These are phyloP conservation scores for Fusarium nodosum DNA, from an alignment of 2,329 filamentous ascomycete species.

Conservation along the genomic window DNA sequence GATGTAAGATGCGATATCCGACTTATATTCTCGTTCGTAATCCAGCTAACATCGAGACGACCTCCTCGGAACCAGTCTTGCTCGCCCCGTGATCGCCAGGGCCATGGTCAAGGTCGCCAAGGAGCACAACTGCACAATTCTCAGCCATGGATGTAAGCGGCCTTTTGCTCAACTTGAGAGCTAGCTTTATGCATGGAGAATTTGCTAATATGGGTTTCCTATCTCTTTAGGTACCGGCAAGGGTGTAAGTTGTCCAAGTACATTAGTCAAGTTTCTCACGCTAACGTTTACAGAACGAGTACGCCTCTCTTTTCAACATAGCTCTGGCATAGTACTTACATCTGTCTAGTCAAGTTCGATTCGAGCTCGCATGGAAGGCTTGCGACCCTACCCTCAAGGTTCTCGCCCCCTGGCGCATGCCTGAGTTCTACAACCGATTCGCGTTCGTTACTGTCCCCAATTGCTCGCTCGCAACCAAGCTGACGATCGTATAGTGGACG, in stretches of 20 bases:
- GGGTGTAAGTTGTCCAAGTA: constrained; percentile 52
- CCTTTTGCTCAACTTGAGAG: not conserved
- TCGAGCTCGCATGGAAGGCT: constrained; percentile 57
- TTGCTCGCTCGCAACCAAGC: not conserved
- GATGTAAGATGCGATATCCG: constrained; percentile 53
- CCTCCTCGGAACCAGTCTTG: constrained; percentile 67
- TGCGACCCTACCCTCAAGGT: constrained; percentile 74
- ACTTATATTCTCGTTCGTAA: not conserved
- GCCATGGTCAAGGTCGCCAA: constrained; percentile 57
- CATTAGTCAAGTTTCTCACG: not conserved
- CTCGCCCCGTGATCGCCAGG: constrained; percentile 75
- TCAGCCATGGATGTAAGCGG: constrained; percentile 62
- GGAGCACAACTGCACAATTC: constrained; percentile 56
- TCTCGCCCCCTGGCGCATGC: constrained; percentile 79
- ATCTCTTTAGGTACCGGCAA: constrained; percentile 64
- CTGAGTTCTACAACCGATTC: constrained; percentile 78
- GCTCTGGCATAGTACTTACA: not conserved
- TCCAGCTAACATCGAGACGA: constrained; percentile 27
- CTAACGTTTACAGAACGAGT: constrained; percentile 16
- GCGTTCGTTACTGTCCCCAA: constrained; percentile 44
- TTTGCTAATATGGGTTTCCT: not conserved
- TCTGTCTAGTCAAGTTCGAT: constrained; percentile 52
- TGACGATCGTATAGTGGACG: constrained; percentile 24
- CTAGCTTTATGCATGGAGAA: not conserved
- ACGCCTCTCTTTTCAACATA: not conserved